phyloP scores from a whole-genome alignment of 495 filamentous ascomycete genomes.

The Penicillium atrosanguineum region DNA sequence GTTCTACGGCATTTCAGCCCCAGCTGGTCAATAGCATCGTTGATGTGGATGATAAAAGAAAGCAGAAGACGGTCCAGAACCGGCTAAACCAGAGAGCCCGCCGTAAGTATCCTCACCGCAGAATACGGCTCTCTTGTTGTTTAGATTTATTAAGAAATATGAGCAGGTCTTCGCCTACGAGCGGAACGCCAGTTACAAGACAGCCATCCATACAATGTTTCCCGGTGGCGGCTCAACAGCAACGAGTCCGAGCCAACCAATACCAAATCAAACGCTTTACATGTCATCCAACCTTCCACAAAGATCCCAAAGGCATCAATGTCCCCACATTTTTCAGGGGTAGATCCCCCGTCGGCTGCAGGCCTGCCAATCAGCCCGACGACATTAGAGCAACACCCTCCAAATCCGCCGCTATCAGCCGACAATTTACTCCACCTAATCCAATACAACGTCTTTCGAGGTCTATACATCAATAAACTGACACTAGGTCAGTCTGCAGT shows the following conservation, averaged over 20 bases:
- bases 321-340: not conserved
- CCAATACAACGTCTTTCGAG: conserved; percentile 63
- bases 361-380: not conserved
- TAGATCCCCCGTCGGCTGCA: not conserved
- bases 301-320: too few relatives aligned
- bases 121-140: not conserved
- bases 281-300: too few relatives aligned
- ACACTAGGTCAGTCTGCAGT: not conserved
- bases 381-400: not conserved
- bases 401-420: not conserved
- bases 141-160: not conserved
- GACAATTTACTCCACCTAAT: conserved; percentile 26
- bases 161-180: conserved; percentile 5
- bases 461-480: conserved; percentile 35
- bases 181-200: not conserved
- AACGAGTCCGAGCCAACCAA: not conserved
- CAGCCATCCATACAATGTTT: not conserved
- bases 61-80: conserved; percentile 16
- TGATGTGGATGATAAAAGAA: conserved; percentile 2
- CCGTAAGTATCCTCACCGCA: conserved; percentile 2
- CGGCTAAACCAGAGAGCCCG: conserved; percentile 18
- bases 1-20: too few relatives aligned
- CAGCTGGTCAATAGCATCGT: too few relatives aligned
- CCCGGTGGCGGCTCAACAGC: conserved; percentile 6
- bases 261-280: not conserved